A percentile compares a stretch with the other conserved stretches of the same genome.
These are phyloP conservation scores for Hyaloscypha finlandica DNA, from an alignment of 495 filamentous ascomycete genomes.

Conservation along the genomic window DNA sequence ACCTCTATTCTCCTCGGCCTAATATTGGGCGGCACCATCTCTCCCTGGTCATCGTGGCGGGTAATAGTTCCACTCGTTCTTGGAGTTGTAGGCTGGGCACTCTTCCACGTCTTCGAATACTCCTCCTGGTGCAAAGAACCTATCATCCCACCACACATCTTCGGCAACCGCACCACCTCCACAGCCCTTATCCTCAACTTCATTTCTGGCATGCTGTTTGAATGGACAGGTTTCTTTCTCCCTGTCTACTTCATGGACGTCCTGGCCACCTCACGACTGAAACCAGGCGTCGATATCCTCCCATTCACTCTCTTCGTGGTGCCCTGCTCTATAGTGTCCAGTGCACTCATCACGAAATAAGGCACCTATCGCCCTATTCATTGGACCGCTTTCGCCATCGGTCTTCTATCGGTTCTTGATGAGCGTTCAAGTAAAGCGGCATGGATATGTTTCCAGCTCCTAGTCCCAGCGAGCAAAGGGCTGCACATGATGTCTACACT, in stretches of 20 bases:
- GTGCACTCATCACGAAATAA: constrained; percentile 40
- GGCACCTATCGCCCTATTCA: constrained; percentile 51
- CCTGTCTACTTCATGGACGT: constrained; percentile 53
- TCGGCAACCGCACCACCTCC: constrained; percentile 7
- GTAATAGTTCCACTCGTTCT: constrained; percentile 33
- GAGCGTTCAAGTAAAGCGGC: constrained; percentile 27
- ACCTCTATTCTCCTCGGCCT: constrained; percentile 40
- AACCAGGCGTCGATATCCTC: constrained; percentile 43
- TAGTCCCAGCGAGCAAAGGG: constrained; percentile 67
- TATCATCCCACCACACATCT: constrained; percentile 13
- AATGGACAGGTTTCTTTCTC: constrained; percentile 47
- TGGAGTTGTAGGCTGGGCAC: constrained; percentile 7
- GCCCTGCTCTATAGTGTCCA: constrained; percentile 37
- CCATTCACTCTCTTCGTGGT: constrained; percentile 38
- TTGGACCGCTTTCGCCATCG: constrained; percentile 39
- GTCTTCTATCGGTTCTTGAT: constrained; percentile 44
- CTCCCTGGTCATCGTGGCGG: constrained; percentile 37
- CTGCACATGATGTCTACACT: constrained; percentile 14
- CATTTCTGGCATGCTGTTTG: constrained; percentile 23
- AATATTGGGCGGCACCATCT: constrained; percentile 40
- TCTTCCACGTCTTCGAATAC: constrained; percentile 7
- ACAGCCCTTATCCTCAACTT: constrained; percentile 32
- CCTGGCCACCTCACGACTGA: constrained; percentile 30
- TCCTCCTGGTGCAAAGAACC: constrained; percentile 1
- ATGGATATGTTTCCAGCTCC: constrained; percentile 63